Conservation (phyloP, 1,284 basidiomycete species). For the Ceratobasidium sp. region DNA sequence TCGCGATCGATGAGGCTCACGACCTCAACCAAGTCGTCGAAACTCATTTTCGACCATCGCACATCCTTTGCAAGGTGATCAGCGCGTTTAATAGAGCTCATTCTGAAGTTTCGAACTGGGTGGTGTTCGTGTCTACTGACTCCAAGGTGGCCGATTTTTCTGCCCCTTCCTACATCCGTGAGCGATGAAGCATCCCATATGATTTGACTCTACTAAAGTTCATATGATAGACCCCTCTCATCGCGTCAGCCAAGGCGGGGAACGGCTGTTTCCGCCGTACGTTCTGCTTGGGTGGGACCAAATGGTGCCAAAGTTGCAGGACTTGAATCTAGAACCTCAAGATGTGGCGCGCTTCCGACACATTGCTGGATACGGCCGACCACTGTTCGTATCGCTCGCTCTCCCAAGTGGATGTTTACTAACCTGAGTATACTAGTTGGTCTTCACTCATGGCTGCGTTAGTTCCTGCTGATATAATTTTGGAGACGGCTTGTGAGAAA, state of each 20-base stretch:
- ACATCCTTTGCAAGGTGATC: background rate
- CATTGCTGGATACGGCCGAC: constrained; percentile 4
- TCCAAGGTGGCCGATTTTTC: constrained; percentile 1
- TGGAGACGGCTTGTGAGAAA: background rate
- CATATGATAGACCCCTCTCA: background rate
- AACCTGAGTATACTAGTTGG: background rate
- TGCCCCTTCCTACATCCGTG: background rate
- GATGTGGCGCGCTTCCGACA: background rate
- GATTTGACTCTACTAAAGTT: background rate
- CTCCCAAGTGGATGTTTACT: background rate
- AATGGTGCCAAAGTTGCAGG: background rate
- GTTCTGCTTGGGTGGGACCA: constrained; percentile 4
- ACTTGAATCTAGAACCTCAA: background rate
- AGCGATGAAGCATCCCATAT: background rate
- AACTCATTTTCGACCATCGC: background rate
- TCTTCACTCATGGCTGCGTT: background rate
- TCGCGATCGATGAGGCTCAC: constrained; percentile 16
- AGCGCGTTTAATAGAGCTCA: background rate
- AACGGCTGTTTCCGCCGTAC: constrained; percentile 3
- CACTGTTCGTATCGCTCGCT: background rate
- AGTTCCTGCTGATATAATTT: background rate
- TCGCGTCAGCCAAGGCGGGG: background rate
- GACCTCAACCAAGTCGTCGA: background rate
- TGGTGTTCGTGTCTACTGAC: background rate
- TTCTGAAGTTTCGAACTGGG: background rate